Evolutionary conservation across 768 basidiomycete genomes (phyloP).

Genomic region (Suillus subluteus): DNA sequence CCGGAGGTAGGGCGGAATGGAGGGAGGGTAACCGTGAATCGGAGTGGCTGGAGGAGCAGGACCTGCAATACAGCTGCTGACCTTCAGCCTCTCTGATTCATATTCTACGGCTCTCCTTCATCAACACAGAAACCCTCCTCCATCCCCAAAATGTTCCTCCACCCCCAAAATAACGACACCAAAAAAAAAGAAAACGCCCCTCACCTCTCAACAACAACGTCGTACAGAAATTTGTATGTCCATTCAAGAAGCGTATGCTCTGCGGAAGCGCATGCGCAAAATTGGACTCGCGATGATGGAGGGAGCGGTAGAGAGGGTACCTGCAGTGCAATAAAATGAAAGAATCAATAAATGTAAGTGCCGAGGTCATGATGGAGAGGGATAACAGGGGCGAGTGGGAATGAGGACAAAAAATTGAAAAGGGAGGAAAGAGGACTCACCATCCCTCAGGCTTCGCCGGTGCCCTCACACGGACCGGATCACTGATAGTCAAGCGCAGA

Average conservation of each 20-base stretch:
- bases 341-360: not conserved
- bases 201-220: constrained; percentile 67
- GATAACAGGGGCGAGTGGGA: not conserved
- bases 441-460: constrained; percentile 73
- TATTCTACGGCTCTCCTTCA: not conserved
- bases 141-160: too few relatives aligned
- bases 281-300: constrained; percentile 87
- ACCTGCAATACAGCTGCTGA: not conserved
- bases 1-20: not conserved
- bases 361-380: not conserved
- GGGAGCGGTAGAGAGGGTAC: constrained; percentile 74
- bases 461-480: constrained; percentile 66
- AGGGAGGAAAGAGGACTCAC: constrained; percentile 43
- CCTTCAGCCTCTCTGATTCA: not conserved
- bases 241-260: constrained; percentile 73
- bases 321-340: constrained; percentile 25
- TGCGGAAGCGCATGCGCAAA: constrained; percentile 79
- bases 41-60: not conserved
- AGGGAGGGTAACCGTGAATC: not conserved
- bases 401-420: not conserved
- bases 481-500: constrained; percentile 68
- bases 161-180: not conserved
- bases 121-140: not conserved
- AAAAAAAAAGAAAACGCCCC: constrained; percentile 7
- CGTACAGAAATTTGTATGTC: constrained; percentile 89